phyloP scores from a whole-genome alignment of 352 stramenopile species.

The Phytophthora rubi region DNA sequence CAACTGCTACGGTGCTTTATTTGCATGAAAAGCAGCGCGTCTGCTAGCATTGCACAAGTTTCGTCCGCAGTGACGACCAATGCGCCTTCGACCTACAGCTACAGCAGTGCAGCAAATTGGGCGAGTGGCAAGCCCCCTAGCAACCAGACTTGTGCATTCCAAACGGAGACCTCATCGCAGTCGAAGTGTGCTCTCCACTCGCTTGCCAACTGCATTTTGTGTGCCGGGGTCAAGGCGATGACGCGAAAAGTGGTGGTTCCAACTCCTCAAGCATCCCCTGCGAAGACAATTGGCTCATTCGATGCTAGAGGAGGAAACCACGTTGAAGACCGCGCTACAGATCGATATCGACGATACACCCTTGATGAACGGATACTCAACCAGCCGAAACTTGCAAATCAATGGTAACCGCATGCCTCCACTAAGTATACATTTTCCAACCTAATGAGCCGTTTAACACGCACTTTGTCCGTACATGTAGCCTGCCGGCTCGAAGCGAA shows the following conservation, averaged over 20 bases:
- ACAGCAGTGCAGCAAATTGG: conserved; percentile 2
- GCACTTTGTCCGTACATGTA: background rate
- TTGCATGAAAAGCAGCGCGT: conserved; percentile 41
- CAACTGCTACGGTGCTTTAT: conserved; percentile 71
- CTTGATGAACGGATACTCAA: conserved; percentile 38
- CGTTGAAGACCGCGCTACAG: conserved; percentile 12
- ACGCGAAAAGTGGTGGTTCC: conserved; percentile 27
- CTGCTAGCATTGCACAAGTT: background rate
- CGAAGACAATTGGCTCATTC: conserved; percentile 6
- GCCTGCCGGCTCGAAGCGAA: background rate
- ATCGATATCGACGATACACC: conserved; percentile 41
- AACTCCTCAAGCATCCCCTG: conserved; percentile 16
- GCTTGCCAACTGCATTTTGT: conserved; percentile 79
- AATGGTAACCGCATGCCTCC: conserved; percentile 7
- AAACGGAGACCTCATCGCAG: conserved; percentile 1
- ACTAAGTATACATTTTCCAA: background rate
- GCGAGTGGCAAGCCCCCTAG: background rate
- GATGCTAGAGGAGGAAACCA: conserved; percentile 9
- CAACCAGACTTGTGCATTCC: conserved; percentile 2
- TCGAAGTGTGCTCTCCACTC: conserved; percentile 60
- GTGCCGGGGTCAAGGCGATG: conserved; percentile 45
- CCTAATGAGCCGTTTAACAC: background rate
- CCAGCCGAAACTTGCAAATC: conserved; percentile 10
- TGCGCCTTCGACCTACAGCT: conserved; percentile 3
- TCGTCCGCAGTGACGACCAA: background rate